Conservation (phyloP, 169 alveolate genomes). For the Plasmodium vivax region DNA sequence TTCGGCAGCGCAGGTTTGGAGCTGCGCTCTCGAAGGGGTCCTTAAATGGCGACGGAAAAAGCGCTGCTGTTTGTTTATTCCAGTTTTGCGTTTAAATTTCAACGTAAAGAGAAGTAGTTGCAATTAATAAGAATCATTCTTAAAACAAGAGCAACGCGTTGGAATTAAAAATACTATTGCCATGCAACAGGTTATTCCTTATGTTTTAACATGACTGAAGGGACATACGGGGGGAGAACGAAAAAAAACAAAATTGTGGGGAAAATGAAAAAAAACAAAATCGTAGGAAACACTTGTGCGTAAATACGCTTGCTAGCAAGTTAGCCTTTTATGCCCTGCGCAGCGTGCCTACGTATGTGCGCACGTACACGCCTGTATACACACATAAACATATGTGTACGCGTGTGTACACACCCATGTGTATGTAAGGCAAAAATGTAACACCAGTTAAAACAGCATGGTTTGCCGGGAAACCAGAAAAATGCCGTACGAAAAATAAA, state of each 20-base stretch:
- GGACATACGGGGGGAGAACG: neutral
- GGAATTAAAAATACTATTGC: neutral
- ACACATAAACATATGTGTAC: neutral
- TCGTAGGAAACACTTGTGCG: neutral
- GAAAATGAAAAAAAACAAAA: neutral
- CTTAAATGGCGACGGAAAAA: conserved; percentile 7
- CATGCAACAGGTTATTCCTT: neutral
- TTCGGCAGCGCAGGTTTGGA: neutral
- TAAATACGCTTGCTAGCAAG: neutral
- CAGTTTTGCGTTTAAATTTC: neutral
- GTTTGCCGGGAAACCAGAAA: neutral
- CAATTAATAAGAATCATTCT: conserved; percentile 29
- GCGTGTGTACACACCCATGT: neutral
- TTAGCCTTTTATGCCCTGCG: neutral
- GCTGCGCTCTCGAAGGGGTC: neutral
- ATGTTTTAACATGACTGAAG: neutral
- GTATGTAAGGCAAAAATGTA: neutral
- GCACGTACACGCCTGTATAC: neutral
- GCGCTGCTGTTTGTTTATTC: neutral
- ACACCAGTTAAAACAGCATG: conserved; percentile 11
- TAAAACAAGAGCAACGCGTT: neutral
- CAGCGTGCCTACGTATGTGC: neutral
- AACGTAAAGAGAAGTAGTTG: conserved; percentile 1
- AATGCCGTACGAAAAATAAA: neutral
- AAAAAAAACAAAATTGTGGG: neutral